A percentile compares a stretch with the other conserved stretches of the same genome.
phyloP scores from a whole-genome alignment of 192 early-diverging fungal genomes.

The Phycomyces blakesleeanus region DNA sequence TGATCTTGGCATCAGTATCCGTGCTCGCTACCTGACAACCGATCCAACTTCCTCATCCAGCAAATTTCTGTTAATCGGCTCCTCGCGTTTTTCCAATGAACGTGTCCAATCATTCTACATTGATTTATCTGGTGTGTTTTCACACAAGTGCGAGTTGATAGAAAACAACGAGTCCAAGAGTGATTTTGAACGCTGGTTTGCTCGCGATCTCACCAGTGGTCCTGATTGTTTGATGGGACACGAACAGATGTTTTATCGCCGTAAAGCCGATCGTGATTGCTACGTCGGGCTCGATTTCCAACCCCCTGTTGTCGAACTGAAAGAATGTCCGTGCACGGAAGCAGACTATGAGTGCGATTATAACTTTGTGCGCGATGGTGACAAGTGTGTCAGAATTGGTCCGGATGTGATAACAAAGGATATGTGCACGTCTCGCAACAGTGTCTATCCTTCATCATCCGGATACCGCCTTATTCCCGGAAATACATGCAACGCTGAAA shows the following conservation, averaged over 20 bases:
- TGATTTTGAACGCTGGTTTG: constrained; percentile 78
- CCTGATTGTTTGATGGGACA: constrained; percentile 87
- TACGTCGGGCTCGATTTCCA: constrained; percentile 61
- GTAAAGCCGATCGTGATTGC: constrained; percentile 76
- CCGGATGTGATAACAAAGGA: constrained; percentile 52
- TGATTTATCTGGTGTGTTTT: constrained; percentile 61
- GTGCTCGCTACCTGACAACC: constrained; percentile 63
- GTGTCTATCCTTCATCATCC: constrained; percentile 66
- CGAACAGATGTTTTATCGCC: constrained; percentile 64
- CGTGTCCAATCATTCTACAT: constrained; percentile 55
- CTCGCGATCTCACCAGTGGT: constrained; percentile 46
- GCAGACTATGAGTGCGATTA: constrained; percentile 95
- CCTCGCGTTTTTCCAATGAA: constrained; percentile 12
- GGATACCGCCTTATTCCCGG: constrained; percentile 87
- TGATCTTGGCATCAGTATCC: constrained; percentile 46
- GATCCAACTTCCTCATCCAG: constrained; percentile 79
- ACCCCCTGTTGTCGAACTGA: constrained; percentile 50
- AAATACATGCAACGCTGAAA: constrained; percentile 60
- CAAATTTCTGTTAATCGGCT: constrained; percentile 63
- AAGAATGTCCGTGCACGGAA: constrained; percentile 70
- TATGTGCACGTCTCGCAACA: constrained; percentile 58
- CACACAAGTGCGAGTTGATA: constrained; percentile 65
- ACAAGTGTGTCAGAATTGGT: constrained; percentile 59
- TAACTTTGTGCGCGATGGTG: constrained; percentile 55
- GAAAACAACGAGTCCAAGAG: constrained; percentile 47